Evolutionary conservation across 225 moss, liverwort and hornwort species (phyloP), one percentile per base, ranked within the genome.

Genomic region (Polytrichum commune): DNA sequence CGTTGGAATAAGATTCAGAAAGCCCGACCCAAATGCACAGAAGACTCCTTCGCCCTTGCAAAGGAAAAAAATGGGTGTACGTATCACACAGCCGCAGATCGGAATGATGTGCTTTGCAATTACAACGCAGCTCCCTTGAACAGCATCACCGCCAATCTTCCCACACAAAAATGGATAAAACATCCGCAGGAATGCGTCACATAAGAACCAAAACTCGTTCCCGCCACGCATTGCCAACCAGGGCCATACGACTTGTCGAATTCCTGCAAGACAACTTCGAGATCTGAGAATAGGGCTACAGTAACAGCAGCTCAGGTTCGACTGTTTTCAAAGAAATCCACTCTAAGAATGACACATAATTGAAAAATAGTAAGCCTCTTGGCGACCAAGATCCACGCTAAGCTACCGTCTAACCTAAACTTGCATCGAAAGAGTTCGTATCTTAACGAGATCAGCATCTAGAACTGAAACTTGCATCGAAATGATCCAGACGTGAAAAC

Each of bases 211-310:
- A 76, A 76, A 55, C 64, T 76, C 18, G 70, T 76, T 20, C 76
- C 76, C 1, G 63, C 63, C 62, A 76, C 76, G n/a, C 76, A 76
- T 29, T 76, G 76, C 76, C 76, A 76, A n/a, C 76, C 76, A 8
- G 70, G 76, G 18, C 76, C 76, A 25, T 76, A 76, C 3, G 54
- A 27, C 30, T 70, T 69, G 69, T 76, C 76, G 38, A 76, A 76
- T 33, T 70, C 53, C 76, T 76, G 76, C 53, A 65, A 10, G 25
- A 29, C 6, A 38, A 8, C 2, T 18, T 18, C 58, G 6, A 58
- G 7, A 58, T 23, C 20, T 58, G 22, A 58, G 58, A 23, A 58
- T 46, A 46, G 46, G 46, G 46, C 46, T 46, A 46, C 13, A 46
- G 16, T 46, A 10, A 38, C 38, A 13, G 13, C 38, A 13, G 38